Conservation (phyloP, 352 stramenopile species). For the Aphanomyces cochlioides region DNA sequence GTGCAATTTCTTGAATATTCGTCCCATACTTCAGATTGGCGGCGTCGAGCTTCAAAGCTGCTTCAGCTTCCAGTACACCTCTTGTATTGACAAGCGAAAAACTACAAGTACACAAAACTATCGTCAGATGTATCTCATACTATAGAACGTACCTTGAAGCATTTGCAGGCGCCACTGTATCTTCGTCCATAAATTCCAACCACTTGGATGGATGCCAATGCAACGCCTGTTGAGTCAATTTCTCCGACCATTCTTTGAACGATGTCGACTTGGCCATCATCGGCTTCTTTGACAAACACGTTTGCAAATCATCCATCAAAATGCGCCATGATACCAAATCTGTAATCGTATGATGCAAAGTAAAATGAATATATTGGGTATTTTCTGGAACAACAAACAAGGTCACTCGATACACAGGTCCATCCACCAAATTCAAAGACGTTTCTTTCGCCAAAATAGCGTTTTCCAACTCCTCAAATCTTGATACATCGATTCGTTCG, state of each 20-base stretch:
- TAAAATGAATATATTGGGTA: background rate
- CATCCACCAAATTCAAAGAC: background rate
- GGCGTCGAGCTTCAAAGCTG: background rate
- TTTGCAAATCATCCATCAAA: constrained; percentile 9
- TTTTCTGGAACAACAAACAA: background rate
- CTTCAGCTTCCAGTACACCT: background rate
- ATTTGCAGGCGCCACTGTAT: background rate
- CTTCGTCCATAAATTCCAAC: background rate
- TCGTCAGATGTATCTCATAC: background rate
- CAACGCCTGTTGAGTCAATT: background rate
- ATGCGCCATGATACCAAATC: constrained; percentile 4
- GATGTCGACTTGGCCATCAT: background rate
- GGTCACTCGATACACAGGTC: background rate
- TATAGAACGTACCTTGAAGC: background rate
- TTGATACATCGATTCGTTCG: background rate
- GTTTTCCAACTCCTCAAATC: constrained; percentile 4
- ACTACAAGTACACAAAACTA: background rate
- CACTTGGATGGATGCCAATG: background rate
- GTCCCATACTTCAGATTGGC: background rate
- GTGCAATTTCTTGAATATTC: constrained; percentile 7
- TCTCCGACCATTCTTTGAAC: constrained; percentile 8
- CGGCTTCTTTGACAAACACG: background rate
- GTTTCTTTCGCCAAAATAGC: background rate
- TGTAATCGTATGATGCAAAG: constrained; percentile 9
- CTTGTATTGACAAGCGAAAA: background rate